These are phyloP conservation scores for Vicia sativa DNA, from an alignment of 306 rosid genomes.

Conservation along the genomic window DNA sequence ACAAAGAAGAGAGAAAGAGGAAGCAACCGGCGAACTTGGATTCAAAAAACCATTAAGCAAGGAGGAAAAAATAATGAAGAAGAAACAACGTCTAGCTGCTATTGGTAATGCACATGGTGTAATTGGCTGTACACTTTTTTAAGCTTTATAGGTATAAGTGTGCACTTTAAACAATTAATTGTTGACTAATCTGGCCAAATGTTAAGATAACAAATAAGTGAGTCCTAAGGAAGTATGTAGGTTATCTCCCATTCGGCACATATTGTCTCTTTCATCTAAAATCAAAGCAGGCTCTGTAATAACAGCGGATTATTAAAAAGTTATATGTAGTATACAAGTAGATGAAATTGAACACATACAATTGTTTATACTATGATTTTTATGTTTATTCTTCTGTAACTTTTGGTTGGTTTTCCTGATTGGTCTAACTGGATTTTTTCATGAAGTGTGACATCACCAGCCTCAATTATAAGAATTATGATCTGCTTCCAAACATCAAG, in stretches of 20 bases:
- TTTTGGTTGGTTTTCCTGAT: constrained; percentile 6
- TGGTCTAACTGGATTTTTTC: constrained; percentile 8
- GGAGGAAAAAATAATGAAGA: constrained; percentile 86
- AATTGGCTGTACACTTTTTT: constrained; percentile 28
- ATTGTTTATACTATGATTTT: constrained; percentile 3
- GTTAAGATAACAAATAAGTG: background rate
- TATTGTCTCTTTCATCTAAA: constrained; percentile 2
- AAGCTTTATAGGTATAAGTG: constrained; percentile 11
- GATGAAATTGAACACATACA: constrained; percentile 8
- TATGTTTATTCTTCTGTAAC: background rate
- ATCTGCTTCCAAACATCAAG: constrained; percentile 14
- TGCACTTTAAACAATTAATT: constrained; percentile 14
- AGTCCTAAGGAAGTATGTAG: constrained; percentile 13
- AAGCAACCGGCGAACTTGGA: constrained; percentile 74
- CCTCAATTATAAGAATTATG: constrained; percentile 15
- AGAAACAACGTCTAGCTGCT: constrained; percentile 95
- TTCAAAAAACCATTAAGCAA: constrained; percentile 87
- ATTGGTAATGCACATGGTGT: constrained; percentile 67
- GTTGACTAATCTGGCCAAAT: constrained; percentile 12
- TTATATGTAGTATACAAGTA: background rate
- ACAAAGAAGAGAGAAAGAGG: constrained; percentile 84
- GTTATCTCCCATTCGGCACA: constrained; percentile 1
- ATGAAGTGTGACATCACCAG: constrained; percentile 30
- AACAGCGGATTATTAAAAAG: background rate
- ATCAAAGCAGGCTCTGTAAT: constrained; percentile 1